phyloP scores from a whole-genome alignment of 2,329 filamentous ascomycete species.

The Cladophialophora carrionii region DNA sequence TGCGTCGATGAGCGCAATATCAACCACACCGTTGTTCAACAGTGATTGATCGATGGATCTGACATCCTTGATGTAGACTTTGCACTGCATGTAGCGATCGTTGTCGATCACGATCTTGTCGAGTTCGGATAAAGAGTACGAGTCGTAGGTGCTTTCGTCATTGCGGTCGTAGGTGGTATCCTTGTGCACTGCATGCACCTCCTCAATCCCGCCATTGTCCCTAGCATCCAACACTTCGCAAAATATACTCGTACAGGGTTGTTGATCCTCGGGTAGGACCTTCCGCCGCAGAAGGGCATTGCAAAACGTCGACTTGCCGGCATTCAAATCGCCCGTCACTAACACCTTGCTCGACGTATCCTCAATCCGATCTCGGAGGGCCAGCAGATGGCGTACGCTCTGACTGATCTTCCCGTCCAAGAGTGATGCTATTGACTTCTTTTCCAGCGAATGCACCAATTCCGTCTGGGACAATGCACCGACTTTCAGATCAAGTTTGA shows the following conservation, averaged over 20 bases:
- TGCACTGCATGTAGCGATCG: conserved; percentile 87
- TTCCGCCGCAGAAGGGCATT: conserved; percentile 94
- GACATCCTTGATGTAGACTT: conserved; percentile 91
- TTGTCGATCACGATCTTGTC: conserved; percentile 91
- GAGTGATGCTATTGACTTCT: conserved; percentile 83
- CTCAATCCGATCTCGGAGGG: conserved; percentile 89
- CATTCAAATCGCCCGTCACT: conserved; percentile 93
- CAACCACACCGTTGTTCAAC: conserved; percentile 95
- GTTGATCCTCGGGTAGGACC: conserved; percentile 92
- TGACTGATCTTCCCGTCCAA: conserved; percentile 93
- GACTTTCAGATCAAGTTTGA: conserved; percentile 93
- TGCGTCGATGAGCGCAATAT: conserved; percentile 96
- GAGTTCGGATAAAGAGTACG: conserved; percentile 74
- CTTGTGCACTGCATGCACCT: conserved; percentile 92
- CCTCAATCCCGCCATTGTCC: conserved; percentile 87
- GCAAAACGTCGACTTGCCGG: conserved; percentile 98
- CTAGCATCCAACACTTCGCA: conserved; percentile 93
- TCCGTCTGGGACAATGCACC: conserved; percentile 84
- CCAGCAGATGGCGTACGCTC: conserved; percentile 85
- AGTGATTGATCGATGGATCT: conserved; percentile 88
- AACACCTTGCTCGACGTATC: conserved; percentile 97
- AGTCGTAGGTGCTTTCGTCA: conserved; percentile 92
- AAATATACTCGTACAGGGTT: conserved; percentile 97
- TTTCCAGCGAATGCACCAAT: conserved; percentile 91
- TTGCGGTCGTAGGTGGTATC: conserved; percentile 78